Evolutionary conservation across 2,329 filamentous ascomycete species (phyloP).

Genomic region (Pseudogymnoascus sp.): DNA sequence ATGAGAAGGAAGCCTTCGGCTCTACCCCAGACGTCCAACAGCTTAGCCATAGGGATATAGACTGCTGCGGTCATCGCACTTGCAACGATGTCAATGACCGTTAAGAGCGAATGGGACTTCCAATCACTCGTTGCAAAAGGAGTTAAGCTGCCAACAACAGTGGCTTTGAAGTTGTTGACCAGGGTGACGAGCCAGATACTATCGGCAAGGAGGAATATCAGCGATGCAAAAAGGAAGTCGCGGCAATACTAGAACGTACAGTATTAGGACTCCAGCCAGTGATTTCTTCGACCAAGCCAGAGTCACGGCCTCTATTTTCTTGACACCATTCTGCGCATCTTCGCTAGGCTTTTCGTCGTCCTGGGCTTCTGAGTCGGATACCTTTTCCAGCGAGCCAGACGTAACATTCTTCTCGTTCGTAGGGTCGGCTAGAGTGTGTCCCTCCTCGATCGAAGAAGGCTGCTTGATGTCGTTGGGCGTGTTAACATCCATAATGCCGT

Average conservation of each 20-base stretch:
- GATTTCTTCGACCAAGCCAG: slow-evolving; percentile 44
- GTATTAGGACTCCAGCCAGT: slow-evolving; percentile 39
- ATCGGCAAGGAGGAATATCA: slow-evolving; percentile 9
- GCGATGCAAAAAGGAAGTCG: not conserved
- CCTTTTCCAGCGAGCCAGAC: not conserved
- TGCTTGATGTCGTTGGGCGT: not conserved
- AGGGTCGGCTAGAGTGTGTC: not conserved
- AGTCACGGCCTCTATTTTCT: slow-evolving; percentile 46
- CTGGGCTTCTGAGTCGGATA: slow-evolving; percentile 3
- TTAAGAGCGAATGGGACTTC: slow-evolving; percentile 20
- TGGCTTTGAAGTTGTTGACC: slow-evolving; percentile 36
- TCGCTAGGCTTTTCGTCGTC: slow-evolving; percentile 19
- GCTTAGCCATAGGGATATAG: slow-evolving; percentile 60
- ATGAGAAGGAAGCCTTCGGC: slow-evolving; percentile 58
- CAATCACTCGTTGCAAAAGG: slow-evolving; percentile 24
- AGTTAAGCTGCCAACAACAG: slow-evolving; percentile 26
- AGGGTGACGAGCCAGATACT: slow-evolving; percentile 42
- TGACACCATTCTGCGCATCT: slow-evolving; percentile 34
- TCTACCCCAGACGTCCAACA: slow-evolving; percentile 62
- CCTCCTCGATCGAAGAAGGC: not conserved
- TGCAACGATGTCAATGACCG: slow-evolving; percentile 48
- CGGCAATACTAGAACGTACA: slow-evolving; percentile 31
- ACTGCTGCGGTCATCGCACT: slow-evolving; percentile 51
- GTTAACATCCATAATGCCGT: slow-evolving; percentile 10
- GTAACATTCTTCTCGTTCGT: not conserved